Conservation (phyloP, 2,329 filamentous ascomycete genomes). For the Mycosphaerella arachidis region DNA sequence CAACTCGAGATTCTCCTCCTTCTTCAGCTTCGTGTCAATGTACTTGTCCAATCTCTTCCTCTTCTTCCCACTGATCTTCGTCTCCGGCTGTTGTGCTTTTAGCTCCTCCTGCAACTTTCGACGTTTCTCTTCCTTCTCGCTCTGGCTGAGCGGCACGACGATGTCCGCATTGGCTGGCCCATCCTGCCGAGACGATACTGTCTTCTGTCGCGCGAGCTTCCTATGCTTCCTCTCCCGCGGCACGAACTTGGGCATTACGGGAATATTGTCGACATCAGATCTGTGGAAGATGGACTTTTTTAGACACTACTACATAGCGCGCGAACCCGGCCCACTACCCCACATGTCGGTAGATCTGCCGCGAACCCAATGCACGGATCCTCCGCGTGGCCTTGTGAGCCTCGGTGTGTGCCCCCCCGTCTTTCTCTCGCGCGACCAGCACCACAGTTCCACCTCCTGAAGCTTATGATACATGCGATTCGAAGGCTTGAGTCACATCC, state of each 20-base stretch:
- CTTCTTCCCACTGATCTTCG: slow-evolving; percentile 60
- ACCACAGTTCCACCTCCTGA: too few relatives aligned
- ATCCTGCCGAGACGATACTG: slow-evolving; percentile 36
- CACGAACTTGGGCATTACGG: slow-evolving; percentile 41
- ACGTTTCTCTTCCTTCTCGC: slow-evolving; percentile 52
- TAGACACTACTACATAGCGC: not conserved
- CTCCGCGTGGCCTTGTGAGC: not conserved
- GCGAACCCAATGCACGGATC: not conserved
- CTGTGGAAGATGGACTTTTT: not conserved
- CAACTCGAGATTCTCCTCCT: slow-evolving; percentile 83
- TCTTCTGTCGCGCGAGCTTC: slow-evolving; percentile 59
- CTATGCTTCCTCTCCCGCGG: slow-evolving; percentile 58
- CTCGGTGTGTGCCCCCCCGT: too few relatives aligned
- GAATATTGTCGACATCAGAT: not conserved
- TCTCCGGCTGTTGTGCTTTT: slow-evolving; percentile 49
- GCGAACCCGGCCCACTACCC: not conserved
- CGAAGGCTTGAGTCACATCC: too few relatives aligned
- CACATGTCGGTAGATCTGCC: not conserved
- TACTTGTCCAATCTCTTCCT: slow-evolving; percentile 66
- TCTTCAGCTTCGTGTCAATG: slow-evolving; percentile 84
- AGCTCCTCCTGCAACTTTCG: slow-evolving; percentile 52
- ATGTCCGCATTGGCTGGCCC: slow-evolving; percentile 52
- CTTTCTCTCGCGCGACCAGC: too few relatives aligned
- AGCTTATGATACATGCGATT: too few relatives aligned
- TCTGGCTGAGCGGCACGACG: slow-evolving; percentile 46